Base-by-base conservation (phyloP, 2,329 filamentous ascomycete genomes). In the Alternaria ethzedia region DNA sequence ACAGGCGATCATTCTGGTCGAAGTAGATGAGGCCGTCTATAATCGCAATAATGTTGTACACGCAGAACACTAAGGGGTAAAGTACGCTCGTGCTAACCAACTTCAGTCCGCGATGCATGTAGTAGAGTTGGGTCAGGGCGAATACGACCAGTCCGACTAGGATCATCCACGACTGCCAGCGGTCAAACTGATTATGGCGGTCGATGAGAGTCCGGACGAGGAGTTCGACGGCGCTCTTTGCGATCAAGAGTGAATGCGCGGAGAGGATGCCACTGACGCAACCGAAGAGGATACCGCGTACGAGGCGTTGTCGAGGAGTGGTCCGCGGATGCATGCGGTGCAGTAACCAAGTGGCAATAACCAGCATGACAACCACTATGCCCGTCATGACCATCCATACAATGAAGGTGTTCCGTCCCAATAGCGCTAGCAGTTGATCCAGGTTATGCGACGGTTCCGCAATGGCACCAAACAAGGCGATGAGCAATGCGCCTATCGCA, bases 41-140 rank as follows among this genome's bases (percentile, higher is more conserved):
- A 71, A 99, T 99, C 69, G 96, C 96, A 75, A 98, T 94, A 75
- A 99, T 97, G 85, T 99, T 99, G 86, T 98, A 99, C 68, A 98
- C 89, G 85, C 96, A 99, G 82, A 99, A 99, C 43, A 98, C 94
- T 72, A 98, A 90, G 6, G 96, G 96, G 80, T 99, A 99, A 70
- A 99, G 86, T 65, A 98, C 91, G 74, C 93, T 97, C 21, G 96
- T 98, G 58, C 94, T 97, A 79, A 96, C 94, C 56, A 99, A 86
- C 81, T 97, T 97, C 66, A 99, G 86, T 57, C 96, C 96, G 46
- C 93, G 89, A 78, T 99, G 96, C 64, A 99, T 88, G 80, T 96
- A 98, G 82, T 97, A 99, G 6, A 99, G 87, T 80, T 99, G 96
- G 47, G 90, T 91, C 47, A 99, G 86, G 5, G 96, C 95, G 64